Percentiles rank a stretch among this genome's conserved stretches.
phyloP scores from a whole-genome alignment of 1,139 yeast species.

The Geotrichum reessii region DNA sequence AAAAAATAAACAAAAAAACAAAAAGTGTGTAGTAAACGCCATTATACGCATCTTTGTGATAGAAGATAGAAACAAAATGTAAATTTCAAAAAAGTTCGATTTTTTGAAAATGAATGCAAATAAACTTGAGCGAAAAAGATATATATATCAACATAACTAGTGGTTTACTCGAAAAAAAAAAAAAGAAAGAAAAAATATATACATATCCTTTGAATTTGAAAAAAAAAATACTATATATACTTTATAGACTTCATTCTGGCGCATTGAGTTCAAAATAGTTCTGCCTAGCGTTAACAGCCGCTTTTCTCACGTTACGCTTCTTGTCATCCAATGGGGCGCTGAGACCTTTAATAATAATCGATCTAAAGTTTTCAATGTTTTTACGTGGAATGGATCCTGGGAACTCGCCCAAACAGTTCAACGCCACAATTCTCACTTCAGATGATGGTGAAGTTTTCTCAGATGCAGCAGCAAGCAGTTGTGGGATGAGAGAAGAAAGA shows the following conservation, averaged over 20 bases:
- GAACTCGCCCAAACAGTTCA: conserved; percentile 51
- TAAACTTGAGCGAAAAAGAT: too few relatives aligned
- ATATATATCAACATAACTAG: too few relatives aligned
- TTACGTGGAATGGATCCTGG: conserved; percentile 41
- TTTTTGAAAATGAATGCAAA: too few relatives aligned
- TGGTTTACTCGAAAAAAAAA: too few relatives aligned
- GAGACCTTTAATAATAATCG: conserved; percentile 46
- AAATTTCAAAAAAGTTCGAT: too few relatives aligned
- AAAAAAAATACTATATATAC: not conserved
- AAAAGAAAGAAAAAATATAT: too few relatives aligned
- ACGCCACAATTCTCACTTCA: conserved; percentile 52
- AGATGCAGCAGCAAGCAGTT: conserved; percentile 38
- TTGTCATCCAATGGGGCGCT: conserved; percentile 62
- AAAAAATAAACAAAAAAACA: too few relatives aligned
- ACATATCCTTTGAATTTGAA: too few relatives aligned
- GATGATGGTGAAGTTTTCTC: conserved; percentile 22
- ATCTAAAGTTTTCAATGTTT: conserved; percentile 48
- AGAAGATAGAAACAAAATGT: too few relatives aligned
- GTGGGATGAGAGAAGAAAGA: conserved; percentile 52
- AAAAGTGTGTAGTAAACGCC: too few relatives aligned
- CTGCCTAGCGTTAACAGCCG: conserved; percentile 76
- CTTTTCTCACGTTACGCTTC: conserved; percentile 66
- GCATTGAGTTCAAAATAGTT: conserved; percentile 51
- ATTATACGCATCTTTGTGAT: too few relatives aligned
- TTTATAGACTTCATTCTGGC: not conserved